Percentiles rank a stretch among this genome's conserved stretches.
phyloP scores from a whole-genome alignment of 2,329 filamentous ascomycete species.

The Cladosporium colombiae region DNA sequence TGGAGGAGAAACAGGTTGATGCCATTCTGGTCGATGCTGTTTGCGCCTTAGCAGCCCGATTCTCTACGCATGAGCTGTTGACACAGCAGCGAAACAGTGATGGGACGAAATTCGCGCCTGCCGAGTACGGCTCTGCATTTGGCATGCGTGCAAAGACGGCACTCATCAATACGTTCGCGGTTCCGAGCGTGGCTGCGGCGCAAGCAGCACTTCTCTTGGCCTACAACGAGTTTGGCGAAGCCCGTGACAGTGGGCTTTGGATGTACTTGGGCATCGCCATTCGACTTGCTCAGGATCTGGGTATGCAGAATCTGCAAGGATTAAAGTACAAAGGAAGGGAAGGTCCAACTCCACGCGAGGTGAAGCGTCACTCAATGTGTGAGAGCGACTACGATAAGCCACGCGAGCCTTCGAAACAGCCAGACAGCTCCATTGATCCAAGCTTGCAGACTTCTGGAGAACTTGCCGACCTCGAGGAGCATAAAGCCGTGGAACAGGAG shows the following conservation, averaged over 20 bases:
- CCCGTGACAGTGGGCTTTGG: conserved; percentile 87
- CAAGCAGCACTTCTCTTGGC: conserved; percentile 82
- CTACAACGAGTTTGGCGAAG: conserved; percentile 85
- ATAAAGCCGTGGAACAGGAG: conserved; percentile 73
- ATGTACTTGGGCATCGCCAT: conserved; percentile 91
- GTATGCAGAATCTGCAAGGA: conserved; percentile 78
- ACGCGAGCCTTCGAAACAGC: conserved; percentile 48
- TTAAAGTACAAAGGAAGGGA: conserved; percentile 59
- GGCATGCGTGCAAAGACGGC: conserved; percentile 81
- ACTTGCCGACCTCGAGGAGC: conserved; percentile 42
- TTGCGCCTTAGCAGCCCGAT: conserved; percentile 78
- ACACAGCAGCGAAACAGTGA: conserved; percentile 54
- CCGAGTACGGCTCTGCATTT: conserved; percentile 75
- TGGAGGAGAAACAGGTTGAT: conserved; percentile 79
- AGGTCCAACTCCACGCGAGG: conserved; percentile 57
- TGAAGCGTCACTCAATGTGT: conserved; percentile 41
- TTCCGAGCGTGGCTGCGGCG: conserved; percentile 78
- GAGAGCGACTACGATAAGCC: conserved; percentile 35
- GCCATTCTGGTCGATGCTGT: conserved; percentile 84
- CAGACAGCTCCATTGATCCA: conserved; percentile 32
- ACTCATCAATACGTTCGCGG: conserved; percentile 79
- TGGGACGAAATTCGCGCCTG: conserved; percentile 47
- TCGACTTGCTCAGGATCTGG: conserved; percentile 76
- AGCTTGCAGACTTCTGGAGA: neutral
- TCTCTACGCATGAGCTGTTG: conserved; percentile 63